Percentiles rank a stretch among this genome's conserved stretches.
These are phyloP conservation scores for Nemania sp. DNA, from an alignment of 2,329 filamentous ascomycete species.

Conservation along the genomic window DNA sequence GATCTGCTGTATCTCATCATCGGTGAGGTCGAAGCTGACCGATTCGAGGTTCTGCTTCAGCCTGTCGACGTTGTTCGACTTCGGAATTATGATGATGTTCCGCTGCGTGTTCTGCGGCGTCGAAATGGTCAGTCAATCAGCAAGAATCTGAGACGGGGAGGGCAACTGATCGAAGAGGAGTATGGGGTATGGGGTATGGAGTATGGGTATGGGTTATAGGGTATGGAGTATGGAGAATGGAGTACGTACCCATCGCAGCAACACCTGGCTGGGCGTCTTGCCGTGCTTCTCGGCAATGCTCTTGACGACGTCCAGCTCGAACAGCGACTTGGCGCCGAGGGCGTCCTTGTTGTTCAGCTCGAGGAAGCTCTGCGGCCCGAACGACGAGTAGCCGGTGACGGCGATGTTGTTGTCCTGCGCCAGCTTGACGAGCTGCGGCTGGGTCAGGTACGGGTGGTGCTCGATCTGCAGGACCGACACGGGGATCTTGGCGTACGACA, in stretches of 20 bases:
- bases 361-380: conserved; percentile 57
- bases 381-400: conserved; percentile 68
- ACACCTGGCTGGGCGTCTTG: conserved; percentile 66
- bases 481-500: conserved; percentile 75
- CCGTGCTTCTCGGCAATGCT: conserved; percentile 57
- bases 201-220: too few species aligned
- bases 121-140: not conserved
- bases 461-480: conserved; percentile 84
- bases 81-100: conserved; percentile 64
- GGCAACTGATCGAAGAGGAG: too few species aligned
- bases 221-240: too few species aligned
- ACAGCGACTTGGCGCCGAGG: conserved; percentile 37
- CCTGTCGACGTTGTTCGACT: conserved; percentile 59
- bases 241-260: conserved; percentile 61
- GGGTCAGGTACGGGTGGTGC: conserved; percentile 78
- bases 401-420: conserved; percentile 60
- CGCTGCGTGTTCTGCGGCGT: conserved; percentile 57
- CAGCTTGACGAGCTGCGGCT: conserved; percentile 58
- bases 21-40: conserved; percentile 55
- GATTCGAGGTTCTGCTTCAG: conserved; percentile 60
- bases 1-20: conserved; percentile 60
- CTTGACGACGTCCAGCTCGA: conserved; percentile 51
- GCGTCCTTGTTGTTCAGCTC: conserved; percentile 37
- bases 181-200: too few species aligned
- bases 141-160: not conserved